Conservation (phyloP, 768 basidiomycete genomes). For the Hygrocybe punicea region DNA sequence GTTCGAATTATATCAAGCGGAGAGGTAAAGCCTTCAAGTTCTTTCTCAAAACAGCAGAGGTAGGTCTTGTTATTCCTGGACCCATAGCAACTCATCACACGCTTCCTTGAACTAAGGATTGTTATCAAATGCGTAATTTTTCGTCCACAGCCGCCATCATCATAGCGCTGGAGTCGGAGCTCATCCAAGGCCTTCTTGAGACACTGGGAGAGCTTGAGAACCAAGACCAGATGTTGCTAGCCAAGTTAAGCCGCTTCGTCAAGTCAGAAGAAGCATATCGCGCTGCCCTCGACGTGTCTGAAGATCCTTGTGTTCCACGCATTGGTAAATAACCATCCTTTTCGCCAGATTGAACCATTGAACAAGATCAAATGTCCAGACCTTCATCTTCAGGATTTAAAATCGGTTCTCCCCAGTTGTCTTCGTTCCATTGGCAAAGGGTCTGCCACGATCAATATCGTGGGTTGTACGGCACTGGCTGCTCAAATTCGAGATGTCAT, state of each 20-base stretch:
- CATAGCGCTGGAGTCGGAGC: not conserved
- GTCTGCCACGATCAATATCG: not conserved
- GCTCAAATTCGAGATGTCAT: not conserved
- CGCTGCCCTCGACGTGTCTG: not conserved
- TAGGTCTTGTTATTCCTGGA: not conserved
- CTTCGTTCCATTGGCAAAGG: not conserved
- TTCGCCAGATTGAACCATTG: not conserved
- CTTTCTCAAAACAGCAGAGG: constrained; percentile 4
- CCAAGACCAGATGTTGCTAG: not conserved
- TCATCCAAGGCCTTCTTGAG: constrained; percentile 5
- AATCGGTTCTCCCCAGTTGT: not conserved
- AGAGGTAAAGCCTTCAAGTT: constrained; percentile 4
- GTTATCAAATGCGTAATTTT: constrained; percentile 6
- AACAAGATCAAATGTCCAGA: not conserved
- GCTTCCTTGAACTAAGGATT: not conserved
- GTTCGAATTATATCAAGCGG: not conserved
- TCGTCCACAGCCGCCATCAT: constrained; percentile 2
- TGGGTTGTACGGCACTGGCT: constrained; percentile 1
- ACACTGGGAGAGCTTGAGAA: constrained; percentile 2
- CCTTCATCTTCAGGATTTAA: constrained; percentile 1
- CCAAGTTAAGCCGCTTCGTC: constrained; percentile 1
- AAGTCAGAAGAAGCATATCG: constrained; percentile 2
- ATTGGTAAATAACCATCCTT: not conserved
- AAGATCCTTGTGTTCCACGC: constrained; percentile 2
- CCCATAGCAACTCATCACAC: not conserved